Conservation (phyloP, 805 yeast genomes). For the Saturnispora sanitii region DNA sequence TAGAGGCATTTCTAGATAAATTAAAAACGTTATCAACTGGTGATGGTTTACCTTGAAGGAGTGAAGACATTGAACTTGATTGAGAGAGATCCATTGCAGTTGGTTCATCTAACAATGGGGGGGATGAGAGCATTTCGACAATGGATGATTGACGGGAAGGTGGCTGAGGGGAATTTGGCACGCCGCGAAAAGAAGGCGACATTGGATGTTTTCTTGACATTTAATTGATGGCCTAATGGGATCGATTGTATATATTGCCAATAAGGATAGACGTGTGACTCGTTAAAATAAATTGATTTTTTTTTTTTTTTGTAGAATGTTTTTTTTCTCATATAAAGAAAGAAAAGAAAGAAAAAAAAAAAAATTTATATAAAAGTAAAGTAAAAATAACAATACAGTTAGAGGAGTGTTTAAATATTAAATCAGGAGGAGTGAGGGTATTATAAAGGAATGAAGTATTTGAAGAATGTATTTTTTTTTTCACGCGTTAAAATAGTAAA, state of each 20-base stretch:
- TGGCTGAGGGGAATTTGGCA: conserved; percentile 25
- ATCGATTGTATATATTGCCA: background rate
- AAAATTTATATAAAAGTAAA: no score
- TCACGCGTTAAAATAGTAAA: no score
- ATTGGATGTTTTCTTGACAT: conserved; percentile 27
- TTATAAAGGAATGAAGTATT: no score
- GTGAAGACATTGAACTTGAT: conserved; percentile 6
- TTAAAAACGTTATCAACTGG: background rate
- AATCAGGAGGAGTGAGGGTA: no score
- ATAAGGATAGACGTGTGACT: no score
- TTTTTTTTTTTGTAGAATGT: no score
- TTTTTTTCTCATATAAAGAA: no score
- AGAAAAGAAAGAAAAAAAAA: no score
- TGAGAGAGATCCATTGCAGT: conserved; percentile 6
- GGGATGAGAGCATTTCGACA: conserved; percentile 65
- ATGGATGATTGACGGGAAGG: conserved; percentile 52
- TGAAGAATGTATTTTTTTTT: no score
- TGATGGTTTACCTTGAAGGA: background rate
- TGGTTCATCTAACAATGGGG: conserved; percentile 48
- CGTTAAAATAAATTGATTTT: no score
- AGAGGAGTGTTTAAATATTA: no score
- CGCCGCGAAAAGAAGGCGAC: conserved; percentile 29
- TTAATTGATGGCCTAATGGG: background rate
- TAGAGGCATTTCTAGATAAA: conserved; percentile 28
- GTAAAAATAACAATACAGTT: no score